Conservation (phyloP, 495 filamentous ascomycete genomes). For the Parathielavia hyrcaniae region DNA sequence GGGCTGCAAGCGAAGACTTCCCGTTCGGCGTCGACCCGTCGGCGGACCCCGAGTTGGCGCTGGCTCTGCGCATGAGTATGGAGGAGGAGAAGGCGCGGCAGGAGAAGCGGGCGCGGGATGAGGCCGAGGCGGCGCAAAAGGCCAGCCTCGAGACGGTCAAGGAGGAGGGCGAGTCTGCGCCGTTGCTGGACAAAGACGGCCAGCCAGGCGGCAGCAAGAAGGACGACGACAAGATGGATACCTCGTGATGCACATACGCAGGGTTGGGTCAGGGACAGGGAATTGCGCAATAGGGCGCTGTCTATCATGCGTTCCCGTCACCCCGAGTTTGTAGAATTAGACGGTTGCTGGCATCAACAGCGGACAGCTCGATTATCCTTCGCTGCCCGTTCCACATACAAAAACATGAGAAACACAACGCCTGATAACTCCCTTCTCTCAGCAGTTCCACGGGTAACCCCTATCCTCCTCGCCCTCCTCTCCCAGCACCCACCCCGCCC, state of each 20-base stretch:
- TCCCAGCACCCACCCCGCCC: background rate
- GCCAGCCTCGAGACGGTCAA: conserved; percentile 73
- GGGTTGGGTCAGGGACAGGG: background rate
- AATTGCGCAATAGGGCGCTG: background rate
- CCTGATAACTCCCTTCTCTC: conserved; percentile 20
- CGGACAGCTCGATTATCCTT: background rate
- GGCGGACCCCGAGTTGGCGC: conserved; percentile 83
- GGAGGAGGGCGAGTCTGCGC: conserved; percentile 65
- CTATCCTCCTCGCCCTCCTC: background rate
- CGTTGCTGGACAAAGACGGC: conserved; percentile 58
- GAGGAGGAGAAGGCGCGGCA: conserved; percentile 91
- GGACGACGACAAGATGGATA: conserved; percentile 74
- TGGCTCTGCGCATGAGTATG: conserved; percentile 95
- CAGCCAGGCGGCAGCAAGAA: conserved; percentile 57
- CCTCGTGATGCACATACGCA: conserved; percentile 47
- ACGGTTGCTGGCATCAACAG: conserved; percentile 11
- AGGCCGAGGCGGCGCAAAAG: conserved; percentile 61
- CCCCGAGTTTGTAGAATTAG: conserved; percentile 15
- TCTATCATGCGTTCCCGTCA: background rate
- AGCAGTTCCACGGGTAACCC: background rate
- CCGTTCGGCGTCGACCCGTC: conserved; percentile 73
- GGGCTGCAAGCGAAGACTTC: conserved; percentile 47
- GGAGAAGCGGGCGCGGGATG: conserved; percentile 70
- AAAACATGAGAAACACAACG: conserved; percentile 9
- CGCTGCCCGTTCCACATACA: background rate